Evolutionary conservation across 805 yeast species (phyloP).

Genomic region (Barnettozyma sp.): DNA sequence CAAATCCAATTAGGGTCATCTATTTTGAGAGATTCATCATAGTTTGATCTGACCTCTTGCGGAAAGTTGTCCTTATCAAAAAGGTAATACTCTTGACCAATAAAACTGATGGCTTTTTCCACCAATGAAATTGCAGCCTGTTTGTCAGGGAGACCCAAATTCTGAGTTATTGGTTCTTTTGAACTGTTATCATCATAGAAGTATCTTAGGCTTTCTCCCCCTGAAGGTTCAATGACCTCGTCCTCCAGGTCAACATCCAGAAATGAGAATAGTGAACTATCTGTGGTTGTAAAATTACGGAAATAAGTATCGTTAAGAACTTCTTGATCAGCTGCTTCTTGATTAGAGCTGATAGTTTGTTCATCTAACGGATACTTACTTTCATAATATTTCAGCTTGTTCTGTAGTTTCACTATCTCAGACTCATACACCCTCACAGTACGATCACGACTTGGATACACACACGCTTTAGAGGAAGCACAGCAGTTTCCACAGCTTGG

Average conservation of each 20-base stretch:
- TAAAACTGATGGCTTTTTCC: conserved; percentile 17
- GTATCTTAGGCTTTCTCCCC: conserved; percentile 11
- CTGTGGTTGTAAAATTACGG: conserved; percentile 20
- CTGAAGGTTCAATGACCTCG: conserved; percentile 11
- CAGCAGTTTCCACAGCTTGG: conserved; percentile 21
- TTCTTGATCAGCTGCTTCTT: conserved; percentile 11
- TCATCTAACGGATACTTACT: too few relatives aligned
- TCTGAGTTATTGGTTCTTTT: conserved; percentile 5
- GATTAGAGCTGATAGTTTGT: too few relatives aligned
- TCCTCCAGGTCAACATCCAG: conserved; percentile 21
- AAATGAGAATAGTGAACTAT: conserved; percentile 22
- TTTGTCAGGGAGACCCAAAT: conserved; percentile 13
- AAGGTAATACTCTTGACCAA: conserved; percentile 23
- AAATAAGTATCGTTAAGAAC: conserved; percentile 18
- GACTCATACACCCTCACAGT: conserved; percentile 20
- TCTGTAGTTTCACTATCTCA: conserved; percentile 17
- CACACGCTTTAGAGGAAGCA: conserved; percentile 11
- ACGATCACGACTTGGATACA: conserved; percentile 19
- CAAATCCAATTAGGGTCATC: conserved; percentile 16
- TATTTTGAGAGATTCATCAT: conserved; percentile 8
- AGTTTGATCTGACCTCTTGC: conserved; percentile 12
- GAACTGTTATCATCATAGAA: conserved; percentile 14
- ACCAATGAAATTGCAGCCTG: conserved; percentile 13
- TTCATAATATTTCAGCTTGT: conserved; percentile 10
- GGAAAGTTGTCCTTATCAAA: conserved; percentile 14